Base-by-base conservation (phyloP, 2,329 filamentous ascomycete species). In the Fusarium sororula region DNA sequence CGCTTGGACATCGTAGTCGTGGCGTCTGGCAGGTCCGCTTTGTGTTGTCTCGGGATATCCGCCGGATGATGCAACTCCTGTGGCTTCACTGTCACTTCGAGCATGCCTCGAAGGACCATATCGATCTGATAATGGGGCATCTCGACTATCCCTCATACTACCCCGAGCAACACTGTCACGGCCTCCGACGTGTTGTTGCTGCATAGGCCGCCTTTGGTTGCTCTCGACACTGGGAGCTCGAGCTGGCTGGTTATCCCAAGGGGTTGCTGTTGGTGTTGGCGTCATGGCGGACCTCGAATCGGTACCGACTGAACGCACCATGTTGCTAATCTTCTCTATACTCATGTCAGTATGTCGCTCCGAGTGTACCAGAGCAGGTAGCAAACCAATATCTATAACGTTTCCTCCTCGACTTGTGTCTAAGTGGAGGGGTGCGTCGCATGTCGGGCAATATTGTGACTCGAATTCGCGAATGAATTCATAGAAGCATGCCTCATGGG, bases 401-500 rank as follows among this genome's bases (percentile, higher is more conserved):
- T 98, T 98, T 74, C 95, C 95, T 68, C 95, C 95, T 73, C 96
- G 90, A 81, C 94, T 98, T 12, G 95, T 96, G 83, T 99, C 96
- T 48, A 99, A 86, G 71, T 95, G 94, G 59, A 99, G 85, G 26
- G 96, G 95, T 73, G 95, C 93, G 85, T 98, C 93, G 83, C 96
- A 99, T 74, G 94, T 93, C 35, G 96, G 96, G 83, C 96, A 99
- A 79, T 94, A 95, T 79, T 98, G 95, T 60, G 94, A 94, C 76
- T 98, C 95, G 67, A 96, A 93, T 80, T 98, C 96, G 79, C 94
- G 93, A 78, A 99, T 97, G 81, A 97, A 98, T 83, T 99, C 96
- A 84, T 98, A 98, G 81, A 99, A 98, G 84, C 96, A 99, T 41
- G 96, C 96, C 83, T 98, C 96, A 81, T 99, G 96, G 17, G 96